These are phyloP conservation scores for Termitomyces eurrhizus DNA, from an alignment of 768 basidiomycete genomes.

Conservation along the genomic window DNA sequence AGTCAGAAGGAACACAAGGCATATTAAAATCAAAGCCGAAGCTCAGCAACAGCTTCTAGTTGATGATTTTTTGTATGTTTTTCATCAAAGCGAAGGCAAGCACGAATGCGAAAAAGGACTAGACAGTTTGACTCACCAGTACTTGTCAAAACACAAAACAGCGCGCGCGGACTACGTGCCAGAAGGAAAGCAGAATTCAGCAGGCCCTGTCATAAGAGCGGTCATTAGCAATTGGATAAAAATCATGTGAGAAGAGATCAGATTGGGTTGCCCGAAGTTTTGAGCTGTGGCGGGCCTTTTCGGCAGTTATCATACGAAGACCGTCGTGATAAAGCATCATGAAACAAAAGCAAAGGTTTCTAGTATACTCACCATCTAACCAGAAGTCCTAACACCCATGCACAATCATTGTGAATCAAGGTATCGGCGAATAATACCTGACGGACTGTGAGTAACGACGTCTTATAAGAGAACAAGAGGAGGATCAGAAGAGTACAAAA, in stretches of 20 bases:
- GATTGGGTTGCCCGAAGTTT: conserved; percentile 74
- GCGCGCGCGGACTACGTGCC: not conserved
- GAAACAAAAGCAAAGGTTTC: conserved; percentile 9
- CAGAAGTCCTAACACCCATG: too few species aligned
- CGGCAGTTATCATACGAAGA: conserved; percentile 83
- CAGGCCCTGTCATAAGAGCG: conserved; percentile 7
- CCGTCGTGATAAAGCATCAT: conserved; percentile 90
- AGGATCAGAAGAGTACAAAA: conserved; percentile 55
- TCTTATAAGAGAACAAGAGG: not conserved
- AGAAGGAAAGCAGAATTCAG: not conserved
- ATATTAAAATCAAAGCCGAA: conserved; percentile 55
- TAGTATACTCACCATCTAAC: conserved; percentile 29
- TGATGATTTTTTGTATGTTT: not conserved
- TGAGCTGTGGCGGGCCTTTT: conserved; percentile 96
- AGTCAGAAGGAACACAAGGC: conserved; percentile 28
- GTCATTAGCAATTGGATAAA: conserved; percentile 1
- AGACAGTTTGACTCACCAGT: not conserved
- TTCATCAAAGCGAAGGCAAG: conserved; percentile 2
- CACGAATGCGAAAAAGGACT: not conserved
- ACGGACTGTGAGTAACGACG: conserved; percentile 6
- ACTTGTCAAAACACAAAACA: too few species aligned
- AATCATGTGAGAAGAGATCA: conserved; percentile 38
- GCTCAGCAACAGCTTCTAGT: conserved; percentile 92
- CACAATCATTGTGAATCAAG: not conserved
- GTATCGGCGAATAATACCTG: not conserved